Percentiles rank a stretch among this genome's conserved stretches.
Conservation (phyloP, 306 rosid genomes). For the Hippophae gyantsensis region DNA sequence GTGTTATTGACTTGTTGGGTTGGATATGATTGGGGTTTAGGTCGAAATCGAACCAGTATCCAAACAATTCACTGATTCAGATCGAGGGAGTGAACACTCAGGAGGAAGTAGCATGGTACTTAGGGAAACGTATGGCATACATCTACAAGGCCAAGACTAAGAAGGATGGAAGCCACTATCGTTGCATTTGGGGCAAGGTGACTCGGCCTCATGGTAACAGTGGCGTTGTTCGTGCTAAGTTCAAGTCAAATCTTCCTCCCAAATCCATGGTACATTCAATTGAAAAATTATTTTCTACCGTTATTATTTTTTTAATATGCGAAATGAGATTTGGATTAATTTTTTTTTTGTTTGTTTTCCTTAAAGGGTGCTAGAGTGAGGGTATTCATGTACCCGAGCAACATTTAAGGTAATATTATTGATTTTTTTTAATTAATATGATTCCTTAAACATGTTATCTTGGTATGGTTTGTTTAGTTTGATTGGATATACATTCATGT, state of each 20-base stretch:
- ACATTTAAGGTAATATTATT: conserved; percentile 47
- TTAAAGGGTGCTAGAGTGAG: conserved; percentile 80
- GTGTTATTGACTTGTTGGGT: no score
- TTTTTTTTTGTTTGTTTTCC: background rate
- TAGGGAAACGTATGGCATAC: conserved; percentile 76
- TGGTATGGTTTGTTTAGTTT: background rate
- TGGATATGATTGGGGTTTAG: conserved; percentile 17
- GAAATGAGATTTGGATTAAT: conserved; percentile 4
- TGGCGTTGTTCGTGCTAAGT: conserved; percentile 82
- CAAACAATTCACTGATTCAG: conserved; percentile 71
- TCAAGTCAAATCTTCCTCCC: conserved; percentile 87
- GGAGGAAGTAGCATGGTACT: conserved; percentile 86
- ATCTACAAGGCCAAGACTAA: conserved; percentile 90
- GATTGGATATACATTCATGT: background rate
- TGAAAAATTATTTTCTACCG: background rate
- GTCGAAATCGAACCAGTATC: conserved; percentile 90
- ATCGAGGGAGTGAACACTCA: conserved; percentile 90
- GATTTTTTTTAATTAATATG: background rate
- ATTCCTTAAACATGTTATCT: no score
- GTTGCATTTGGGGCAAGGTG: conserved; percentile 95
- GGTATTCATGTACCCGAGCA: conserved; percentile 89
- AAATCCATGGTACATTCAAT: conserved; percentile 60
- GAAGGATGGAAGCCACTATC: conserved; percentile 71
- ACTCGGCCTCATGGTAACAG: conserved; percentile 86
- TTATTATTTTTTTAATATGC: background rate